A percentile compares a stretch with the other conserved stretches of the same genome.
phyloP scores from a whole-genome alignment of 768 basidiomycete species.

The Tylopilus rubrobrunneus region DNA sequence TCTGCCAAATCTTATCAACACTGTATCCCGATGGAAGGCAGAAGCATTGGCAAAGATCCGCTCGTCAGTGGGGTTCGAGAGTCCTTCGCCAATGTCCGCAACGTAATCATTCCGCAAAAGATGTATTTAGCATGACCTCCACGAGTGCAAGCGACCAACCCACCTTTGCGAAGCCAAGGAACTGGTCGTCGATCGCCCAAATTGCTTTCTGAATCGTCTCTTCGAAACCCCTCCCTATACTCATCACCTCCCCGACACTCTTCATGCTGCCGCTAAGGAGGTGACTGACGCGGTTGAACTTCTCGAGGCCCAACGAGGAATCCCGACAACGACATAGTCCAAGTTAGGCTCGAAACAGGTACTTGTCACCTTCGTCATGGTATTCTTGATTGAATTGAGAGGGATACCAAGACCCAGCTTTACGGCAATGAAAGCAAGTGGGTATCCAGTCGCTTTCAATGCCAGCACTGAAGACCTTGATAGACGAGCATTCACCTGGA shows the following conservation, averaged over 20 bases:
- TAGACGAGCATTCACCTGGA: constrained; percentile 88
- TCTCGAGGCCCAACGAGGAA: constrained; percentile 73
- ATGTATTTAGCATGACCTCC: not conserved
- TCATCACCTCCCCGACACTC: constrained; percentile 99
- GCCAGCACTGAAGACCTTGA: constrained; percentile 93
- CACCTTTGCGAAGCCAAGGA: constrained; percentile 87
- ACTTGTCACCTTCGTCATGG: constrained; percentile 92
- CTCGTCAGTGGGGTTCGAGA: constrained; percentile 93
- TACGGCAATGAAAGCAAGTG: constrained; percentile 96
- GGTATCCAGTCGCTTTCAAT: constrained; percentile 98
- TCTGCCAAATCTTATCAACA: constrained; percentile 94
- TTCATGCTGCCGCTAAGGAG: constrained; percentile 96
- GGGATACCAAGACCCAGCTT: constrained; percentile 97
- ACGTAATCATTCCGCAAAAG: constrained; percentile 71
- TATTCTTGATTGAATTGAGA: constrained; percentile 96
- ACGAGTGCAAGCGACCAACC: constrained; percentile 1
- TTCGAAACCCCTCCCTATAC: constrained; percentile 96
- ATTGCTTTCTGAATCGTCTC: constrained; percentile 99
- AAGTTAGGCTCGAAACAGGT: constrained; percentile 98
- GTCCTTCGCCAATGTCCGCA: constrained; percentile 89
- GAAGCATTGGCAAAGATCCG: constrained; percentile 95
- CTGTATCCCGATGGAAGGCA: constrained; percentile 88
- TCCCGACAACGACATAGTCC: constrained; percentile 98
- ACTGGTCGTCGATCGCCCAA: constrained; percentile 92
- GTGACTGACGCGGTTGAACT: constrained; percentile 92